phyloP scores from a whole-genome alignment of 2,329 filamentous ascomycete genomes.

The Pleoardoris graminearum region DNA sequence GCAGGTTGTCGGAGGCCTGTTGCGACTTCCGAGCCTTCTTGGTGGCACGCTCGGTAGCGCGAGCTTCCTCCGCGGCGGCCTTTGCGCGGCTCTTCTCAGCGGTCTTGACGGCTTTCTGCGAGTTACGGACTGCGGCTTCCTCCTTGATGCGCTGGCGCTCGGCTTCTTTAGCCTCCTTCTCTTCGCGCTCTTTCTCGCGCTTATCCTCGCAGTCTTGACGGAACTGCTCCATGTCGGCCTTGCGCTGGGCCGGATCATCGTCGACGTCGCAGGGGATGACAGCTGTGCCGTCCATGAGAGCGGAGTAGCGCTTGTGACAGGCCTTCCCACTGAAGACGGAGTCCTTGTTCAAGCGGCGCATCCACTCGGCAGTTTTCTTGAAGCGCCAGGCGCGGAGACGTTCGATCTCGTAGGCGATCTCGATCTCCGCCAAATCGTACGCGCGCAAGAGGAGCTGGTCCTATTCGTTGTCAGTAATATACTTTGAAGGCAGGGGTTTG shows the following conservation, averaged over 20 bases:
- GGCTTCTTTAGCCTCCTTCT: slow-evolving; percentile 20
- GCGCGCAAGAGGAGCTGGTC: slow-evolving; percentile 51
- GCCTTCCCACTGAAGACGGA: slow-evolving; percentile 53
- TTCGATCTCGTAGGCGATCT: slow-evolving; percentile 47
- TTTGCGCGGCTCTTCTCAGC: slow-evolving; percentile 21
- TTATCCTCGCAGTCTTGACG: slow-evolving; percentile 22
- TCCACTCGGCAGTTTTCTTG: slow-evolving; percentile 48
- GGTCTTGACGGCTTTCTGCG: slow-evolving; percentile 29
- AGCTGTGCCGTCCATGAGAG: slow-evolving; percentile 49
- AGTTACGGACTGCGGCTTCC: slow-evolving; percentile 20
- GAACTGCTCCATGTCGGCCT: slow-evolving; percentile 30
- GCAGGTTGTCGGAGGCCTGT: slow-evolving; percentile 19
- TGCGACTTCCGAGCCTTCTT: slow-evolving; percentile 22
- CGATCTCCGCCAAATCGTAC: slow-evolving; percentile 48
- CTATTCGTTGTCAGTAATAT: slow-evolving; percentile 30
- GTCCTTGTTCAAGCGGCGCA: slow-evolving; percentile 45
- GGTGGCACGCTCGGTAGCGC: slow-evolving; percentile 27
- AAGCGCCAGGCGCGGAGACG: slow-evolving; percentile 51
- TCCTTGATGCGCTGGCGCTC: slow-evolving; percentile 24
- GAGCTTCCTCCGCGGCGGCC: slow-evolving; percentile 21
- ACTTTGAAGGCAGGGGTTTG: background rate
- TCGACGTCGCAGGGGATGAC: slow-evolving; percentile 50
- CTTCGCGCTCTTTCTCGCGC: slow-evolving; percentile 23
- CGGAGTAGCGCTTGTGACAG: slow-evolving; percentile 50
- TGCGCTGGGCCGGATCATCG: slow-evolving; percentile 45